Evolutionary conservation across 345 rosid species (phyloP).

Genomic region (Conringia planisiliqua): DNA sequence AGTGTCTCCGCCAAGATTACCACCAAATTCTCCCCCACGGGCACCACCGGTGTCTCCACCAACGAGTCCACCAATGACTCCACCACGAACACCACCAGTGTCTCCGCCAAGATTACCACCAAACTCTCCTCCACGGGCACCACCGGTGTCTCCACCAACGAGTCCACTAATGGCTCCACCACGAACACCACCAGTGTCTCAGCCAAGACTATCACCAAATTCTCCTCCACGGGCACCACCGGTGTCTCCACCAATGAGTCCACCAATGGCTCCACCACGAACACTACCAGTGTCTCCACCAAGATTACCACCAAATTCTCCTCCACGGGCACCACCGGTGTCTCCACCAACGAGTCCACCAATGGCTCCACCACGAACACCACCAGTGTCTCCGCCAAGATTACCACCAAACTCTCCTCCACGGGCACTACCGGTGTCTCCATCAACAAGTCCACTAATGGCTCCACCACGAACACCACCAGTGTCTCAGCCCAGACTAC

Average conservation of each 20-base stretch:
- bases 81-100: background rate
- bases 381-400: background rate
- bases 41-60: background rate
- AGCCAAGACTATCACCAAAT: background rate
- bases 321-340: background rate
- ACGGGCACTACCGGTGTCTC: background rate
- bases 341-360: background rate
- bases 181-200: background rate
- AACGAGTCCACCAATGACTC: background rate
- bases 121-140: background rate
- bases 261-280: background rate
- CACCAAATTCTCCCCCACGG: background rate
- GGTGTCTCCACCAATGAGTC: background rate
- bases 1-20: background rate
- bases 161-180: background rate
- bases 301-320: background rate
- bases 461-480: background rate
- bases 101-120: background rate
- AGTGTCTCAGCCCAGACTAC: too few species aligned
- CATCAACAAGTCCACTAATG: background rate
- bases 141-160: background rate
- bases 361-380: too few species aligned
- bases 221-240: background rate
- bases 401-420: background rate
- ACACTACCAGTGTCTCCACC: background rate